Conservation (phyloP, 1,139 yeast genomes). For the Protomyces gravidus region DNA sequence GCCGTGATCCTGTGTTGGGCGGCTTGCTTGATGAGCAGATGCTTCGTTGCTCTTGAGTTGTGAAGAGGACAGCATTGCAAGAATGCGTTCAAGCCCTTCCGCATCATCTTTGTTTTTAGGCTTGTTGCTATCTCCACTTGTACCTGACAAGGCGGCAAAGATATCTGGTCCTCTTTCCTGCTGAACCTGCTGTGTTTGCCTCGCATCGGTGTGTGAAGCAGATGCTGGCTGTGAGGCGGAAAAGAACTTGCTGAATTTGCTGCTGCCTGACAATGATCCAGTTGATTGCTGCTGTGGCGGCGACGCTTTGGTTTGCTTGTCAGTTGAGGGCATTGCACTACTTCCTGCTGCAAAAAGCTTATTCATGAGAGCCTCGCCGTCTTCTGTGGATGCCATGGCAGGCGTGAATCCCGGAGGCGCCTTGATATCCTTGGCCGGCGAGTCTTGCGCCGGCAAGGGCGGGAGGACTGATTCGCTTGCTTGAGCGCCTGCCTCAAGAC, state of each 20-base stretch:
- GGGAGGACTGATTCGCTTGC: not conserved
- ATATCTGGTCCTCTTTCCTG: not conserved
- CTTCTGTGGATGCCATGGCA: not conserved
- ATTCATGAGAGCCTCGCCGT: not conserved
- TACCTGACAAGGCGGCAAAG: not conserved
- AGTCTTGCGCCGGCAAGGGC: not conserved
- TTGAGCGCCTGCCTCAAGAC: not conserved
- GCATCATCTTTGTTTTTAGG: conserved; percentile 19
- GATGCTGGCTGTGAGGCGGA: not conserved
- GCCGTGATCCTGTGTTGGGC: not conserved
- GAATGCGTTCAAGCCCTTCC: conserved; percentile 23
- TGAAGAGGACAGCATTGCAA: conserved; percentile 25
- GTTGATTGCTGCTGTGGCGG: not conserved
- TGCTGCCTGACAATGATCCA: not conserved
- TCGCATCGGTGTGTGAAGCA: not conserved
- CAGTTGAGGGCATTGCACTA: not conserved
- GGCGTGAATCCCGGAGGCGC: conserved; percentile 10
- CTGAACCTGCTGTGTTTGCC: not conserved
- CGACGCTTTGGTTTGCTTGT: not conserved
- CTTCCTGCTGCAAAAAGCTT: not conserved
- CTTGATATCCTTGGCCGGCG: not conserved
- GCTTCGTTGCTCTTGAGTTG: not conserved
- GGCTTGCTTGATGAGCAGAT: not conserved
- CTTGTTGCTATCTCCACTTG: not conserved
- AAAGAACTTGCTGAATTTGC: conserved; percentile 22